phyloP scores from a whole-genome alignment of 2,329 filamentous ascomycete species.

The Apiospora sp. region DNA sequence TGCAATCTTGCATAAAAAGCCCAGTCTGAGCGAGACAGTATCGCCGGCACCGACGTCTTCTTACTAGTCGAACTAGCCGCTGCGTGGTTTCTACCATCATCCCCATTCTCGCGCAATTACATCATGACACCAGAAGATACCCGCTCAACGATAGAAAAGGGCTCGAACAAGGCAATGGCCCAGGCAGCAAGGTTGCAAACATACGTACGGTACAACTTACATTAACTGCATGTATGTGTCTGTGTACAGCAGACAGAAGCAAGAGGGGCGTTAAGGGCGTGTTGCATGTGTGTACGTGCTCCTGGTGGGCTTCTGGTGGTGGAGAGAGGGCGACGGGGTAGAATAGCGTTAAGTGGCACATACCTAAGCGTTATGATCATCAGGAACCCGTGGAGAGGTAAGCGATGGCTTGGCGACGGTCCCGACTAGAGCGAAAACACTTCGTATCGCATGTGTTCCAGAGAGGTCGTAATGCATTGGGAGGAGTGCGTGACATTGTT shows the following conservation, averaged over 20 bases:
- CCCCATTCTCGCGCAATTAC: not conserved
- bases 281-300: too few relatives aligned
- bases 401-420: conserved; percentile 12
- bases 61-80: conserved; percentile 2
- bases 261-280: not conserved
- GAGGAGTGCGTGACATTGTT: not conserved
- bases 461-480: not conserved
- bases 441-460: not conserved
- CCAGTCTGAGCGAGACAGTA: not conserved
- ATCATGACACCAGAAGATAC: not conserved
- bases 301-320: not conserved
- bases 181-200: not conserved
- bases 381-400: conserved; percentile 13
- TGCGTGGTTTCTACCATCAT: not conserved
- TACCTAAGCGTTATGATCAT: conserved; percentile 18
- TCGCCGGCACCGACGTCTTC: not conserved
- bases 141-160: not conserved
- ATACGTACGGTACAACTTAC: not conserved
- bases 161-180: not conserved
- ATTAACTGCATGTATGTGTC: not conserved
- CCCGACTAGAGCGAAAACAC: not conserved
- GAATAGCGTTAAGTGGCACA: conserved; percentile 18
- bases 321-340: conserved; percentile 16
- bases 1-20: not conserved
- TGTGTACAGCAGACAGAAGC: conserved; percentile 9